A percentile compares a stretch with the other conserved stretches of the same genome.
Evolutionary conservation across 2,329 filamentous ascomycete genomes (phyloP).

Genomic region (Emmonsiellopsis sp.): DNA sequence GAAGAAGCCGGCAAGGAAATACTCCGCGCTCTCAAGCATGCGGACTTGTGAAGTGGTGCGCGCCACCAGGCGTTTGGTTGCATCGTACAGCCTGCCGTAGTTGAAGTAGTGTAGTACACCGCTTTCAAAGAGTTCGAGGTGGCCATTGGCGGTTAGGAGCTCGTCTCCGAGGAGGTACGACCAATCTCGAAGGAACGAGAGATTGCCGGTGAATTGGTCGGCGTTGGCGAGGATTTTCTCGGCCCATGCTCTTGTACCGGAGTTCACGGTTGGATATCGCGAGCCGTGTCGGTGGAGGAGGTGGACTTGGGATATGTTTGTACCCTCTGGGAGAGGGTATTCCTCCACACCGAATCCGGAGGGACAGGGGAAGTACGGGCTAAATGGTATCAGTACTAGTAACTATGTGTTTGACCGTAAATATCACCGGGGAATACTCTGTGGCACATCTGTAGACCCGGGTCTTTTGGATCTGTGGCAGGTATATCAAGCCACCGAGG

Average conservation of each 20-base stretch:
- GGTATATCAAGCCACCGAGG: not conserved
- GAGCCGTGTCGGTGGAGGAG: constrained; percentile 67
- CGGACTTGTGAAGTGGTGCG: constrained; percentile 68
- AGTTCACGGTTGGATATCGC: constrained; percentile 58
- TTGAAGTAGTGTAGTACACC: constrained; percentile 64
- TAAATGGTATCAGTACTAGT: constrained; percentile 1
- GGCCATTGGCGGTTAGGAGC: constrained; percentile 63
- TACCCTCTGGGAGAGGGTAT: constrained; percentile 56
- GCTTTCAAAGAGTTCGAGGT: constrained; percentile 64
- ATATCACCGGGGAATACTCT: not conserved
- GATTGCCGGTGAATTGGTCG: constrained; percentile 47
- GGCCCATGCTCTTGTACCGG: constrained; percentile 48
- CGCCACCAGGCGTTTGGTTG: constrained; percentile 62
- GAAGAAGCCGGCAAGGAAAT: constrained; percentile 72
- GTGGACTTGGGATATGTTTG: constrained; percentile 61
- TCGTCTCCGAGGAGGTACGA: constrained; percentile 60
- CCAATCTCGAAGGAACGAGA: constrained; percentile 63
- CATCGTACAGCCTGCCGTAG: constrained; percentile 63
- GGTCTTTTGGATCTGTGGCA: too few relatives aligned
- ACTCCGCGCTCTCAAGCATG: constrained; percentile 68
- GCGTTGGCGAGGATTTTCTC: constrained; percentile 48
- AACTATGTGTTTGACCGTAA: not conserved
- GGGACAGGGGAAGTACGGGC: constrained; percentile 61
- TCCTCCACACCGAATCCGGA: constrained; percentile 65
- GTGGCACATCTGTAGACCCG: too few relatives aligned